Percentiles rank a stretch among this genome's conserved stretches.
phyloP scores from a whole-genome alignment of 2,329 filamentous ascomycete genomes.

The Calonectria montana region DNA sequence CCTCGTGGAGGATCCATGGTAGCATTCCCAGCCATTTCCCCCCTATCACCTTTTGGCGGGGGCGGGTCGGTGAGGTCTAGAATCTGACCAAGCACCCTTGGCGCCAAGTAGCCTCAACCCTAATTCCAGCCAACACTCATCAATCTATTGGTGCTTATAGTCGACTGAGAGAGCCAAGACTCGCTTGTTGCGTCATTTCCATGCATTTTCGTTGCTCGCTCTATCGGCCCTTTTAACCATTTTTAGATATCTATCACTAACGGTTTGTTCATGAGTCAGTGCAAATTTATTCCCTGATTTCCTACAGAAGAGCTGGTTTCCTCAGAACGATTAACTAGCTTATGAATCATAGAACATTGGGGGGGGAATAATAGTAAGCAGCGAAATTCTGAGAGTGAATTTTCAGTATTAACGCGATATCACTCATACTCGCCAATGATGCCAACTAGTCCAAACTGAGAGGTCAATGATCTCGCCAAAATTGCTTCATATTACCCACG shows the following conservation, averaged over 20 bases:
- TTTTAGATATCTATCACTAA: neutral
- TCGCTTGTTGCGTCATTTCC: neutral
- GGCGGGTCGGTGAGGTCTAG: neutral
- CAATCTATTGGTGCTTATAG: neutral
- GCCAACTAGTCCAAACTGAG: too few species aligned
- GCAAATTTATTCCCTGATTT: neutral
- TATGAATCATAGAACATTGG: too few species aligned
- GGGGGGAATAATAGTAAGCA: too few species aligned
- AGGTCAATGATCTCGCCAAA: too few species aligned
- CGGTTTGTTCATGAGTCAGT: neutral
- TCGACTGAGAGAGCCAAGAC: neutral
- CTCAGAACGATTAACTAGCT: neutral
- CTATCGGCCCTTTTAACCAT: neutral
- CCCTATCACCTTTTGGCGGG: neutral
- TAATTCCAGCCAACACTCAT: neutral
- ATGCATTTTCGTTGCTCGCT: neutral
- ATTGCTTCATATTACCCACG: too few species aligned
- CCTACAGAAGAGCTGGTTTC: neutral
- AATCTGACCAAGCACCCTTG: neutral
- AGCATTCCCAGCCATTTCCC: neutral
- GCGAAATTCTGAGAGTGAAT: too few species aligned
- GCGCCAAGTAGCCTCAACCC: conserved; percentile 8
- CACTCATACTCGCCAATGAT: too few species aligned
- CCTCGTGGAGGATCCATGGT: neutral
- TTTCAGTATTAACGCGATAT: too few species aligned